Evolutionary conservation across 495 filamentous ascomycete species (phyloP).

Genomic region (Aspergillus ellipticus): DNA sequence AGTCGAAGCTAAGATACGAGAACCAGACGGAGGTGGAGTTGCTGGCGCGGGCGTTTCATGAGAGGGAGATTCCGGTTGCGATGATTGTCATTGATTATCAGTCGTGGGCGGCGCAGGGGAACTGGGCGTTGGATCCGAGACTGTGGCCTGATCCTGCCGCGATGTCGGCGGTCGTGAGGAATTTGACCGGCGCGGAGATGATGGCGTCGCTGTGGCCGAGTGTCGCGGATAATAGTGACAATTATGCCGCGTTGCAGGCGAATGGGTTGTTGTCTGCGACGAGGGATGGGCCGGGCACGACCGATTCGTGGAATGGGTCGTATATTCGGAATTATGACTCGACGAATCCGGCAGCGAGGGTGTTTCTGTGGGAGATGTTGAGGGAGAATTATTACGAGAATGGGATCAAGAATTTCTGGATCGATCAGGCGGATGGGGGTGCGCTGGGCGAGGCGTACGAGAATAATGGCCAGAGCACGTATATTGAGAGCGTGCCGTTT

Average conservation of each 20-base stretch:
- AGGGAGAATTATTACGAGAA: slow-evolving; percentile 52
- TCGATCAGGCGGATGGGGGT: slow-evolving; percentile 32
- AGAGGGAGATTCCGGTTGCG: slow-evolving; percentile 22
- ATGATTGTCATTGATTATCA: slow-evolving; percentile 33
- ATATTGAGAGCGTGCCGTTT: slow-evolving; percentile 27
- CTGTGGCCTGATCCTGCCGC: slow-evolving; percentile 23
- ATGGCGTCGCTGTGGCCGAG: slow-evolving; percentile 34
- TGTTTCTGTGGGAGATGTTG: slow-evolving; percentile 48
- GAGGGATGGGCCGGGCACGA: slow-evolving; percentile 25
- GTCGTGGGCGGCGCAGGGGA: slow-evolving; percentile 33
- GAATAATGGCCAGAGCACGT: slow-evolving; percentile 28
- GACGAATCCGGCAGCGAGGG: slow-evolving; percentile 39
- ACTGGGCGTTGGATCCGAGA: slow-evolving; percentile 28
- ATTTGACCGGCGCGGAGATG: slow-evolving; percentile 28
- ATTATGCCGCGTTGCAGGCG: slow-evolving; percentile 27
- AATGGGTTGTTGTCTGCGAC: slow-evolving; percentile 28
- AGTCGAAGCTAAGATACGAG: slow-evolving; percentile 34
- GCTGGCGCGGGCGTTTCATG: slow-evolving; percentile 22
- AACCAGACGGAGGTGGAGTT: slow-evolving; percentile 25
- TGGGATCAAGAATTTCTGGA: slow-evolving; percentile 50
- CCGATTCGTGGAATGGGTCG: slow-evolving; percentile 29
- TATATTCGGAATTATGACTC: slow-evolving; percentile 33
- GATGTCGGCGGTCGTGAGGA: slow-evolving; percentile 24
- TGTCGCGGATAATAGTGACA: slow-evolving; percentile 26
- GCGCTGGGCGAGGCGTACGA: slow-evolving; percentile 29